Evolutionary conservation across 106 monocot species (phyloP).

Genomic region (Allium cepa): DNA sequence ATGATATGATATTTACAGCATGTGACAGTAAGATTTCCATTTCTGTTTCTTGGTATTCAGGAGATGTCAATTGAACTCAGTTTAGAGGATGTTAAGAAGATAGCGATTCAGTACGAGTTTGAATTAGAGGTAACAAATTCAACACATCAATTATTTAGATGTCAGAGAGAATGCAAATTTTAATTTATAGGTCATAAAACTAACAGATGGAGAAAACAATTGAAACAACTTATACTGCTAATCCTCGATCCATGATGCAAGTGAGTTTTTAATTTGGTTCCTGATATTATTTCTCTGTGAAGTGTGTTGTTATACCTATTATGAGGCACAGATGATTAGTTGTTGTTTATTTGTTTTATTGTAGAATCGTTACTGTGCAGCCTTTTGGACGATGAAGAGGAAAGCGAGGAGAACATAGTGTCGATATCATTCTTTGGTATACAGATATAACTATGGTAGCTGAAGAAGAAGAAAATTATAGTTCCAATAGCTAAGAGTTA

Average conservation of each 20-base stretch:
- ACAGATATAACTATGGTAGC: no score
- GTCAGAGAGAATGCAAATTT: background rate
- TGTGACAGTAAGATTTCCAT: background rate
- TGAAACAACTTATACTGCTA: slow-evolving; percentile 83
- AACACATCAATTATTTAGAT: background rate
- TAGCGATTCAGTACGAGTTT: slow-evolving; percentile 76
- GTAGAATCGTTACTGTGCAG: no score
- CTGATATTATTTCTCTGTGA: no score
- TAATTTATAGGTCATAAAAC: background rate
- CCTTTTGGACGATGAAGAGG: no score
- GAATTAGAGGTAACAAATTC: slow-evolving; percentile 62
- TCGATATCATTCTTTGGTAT: no score
- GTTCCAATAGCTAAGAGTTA: no score
- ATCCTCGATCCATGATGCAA: slow-evolving; percentile 95
- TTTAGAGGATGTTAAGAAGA: slow-evolving; percentile 85
- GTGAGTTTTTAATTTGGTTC: slow-evolving; percentile 23
- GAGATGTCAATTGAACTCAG: slow-evolving; percentile 96
- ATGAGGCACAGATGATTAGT: no score
- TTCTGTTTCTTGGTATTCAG: slow-evolving; percentile 19
- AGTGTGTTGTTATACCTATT: no score
- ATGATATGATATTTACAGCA: background rate
- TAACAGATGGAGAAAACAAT: slow-evolving; percentile 72
- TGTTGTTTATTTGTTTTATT: no score
- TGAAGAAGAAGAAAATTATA: no score
- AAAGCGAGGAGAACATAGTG: no score